Evolutionary conservation across 495 filamentous ascomycete genomes (phyloP).

Genomic region (Penicillium simplicissimum): DNA sequence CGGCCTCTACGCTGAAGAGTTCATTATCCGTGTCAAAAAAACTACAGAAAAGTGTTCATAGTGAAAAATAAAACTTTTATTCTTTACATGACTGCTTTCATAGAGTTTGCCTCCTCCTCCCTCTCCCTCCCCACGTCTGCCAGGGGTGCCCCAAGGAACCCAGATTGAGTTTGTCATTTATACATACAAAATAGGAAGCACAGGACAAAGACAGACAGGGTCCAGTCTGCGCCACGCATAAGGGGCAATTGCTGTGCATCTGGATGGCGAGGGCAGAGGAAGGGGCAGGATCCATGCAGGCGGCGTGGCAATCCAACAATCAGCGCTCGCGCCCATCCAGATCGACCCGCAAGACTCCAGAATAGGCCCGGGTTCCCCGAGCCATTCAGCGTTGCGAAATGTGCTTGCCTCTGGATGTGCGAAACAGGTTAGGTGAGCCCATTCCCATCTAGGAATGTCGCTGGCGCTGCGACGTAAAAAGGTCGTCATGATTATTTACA

Average conservation of each 20-base stretch:
- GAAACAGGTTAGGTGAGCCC: conserved; percentile 8
- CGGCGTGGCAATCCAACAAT: conserved; percentile 17
- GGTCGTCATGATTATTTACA: conserved; percentile 18
- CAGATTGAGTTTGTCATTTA: conserved; percentile 12
- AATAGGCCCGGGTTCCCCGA: conserved; percentile 23
- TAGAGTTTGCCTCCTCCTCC: background rate
- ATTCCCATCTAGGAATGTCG: background rate
- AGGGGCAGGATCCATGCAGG: conserved; percentile 22
- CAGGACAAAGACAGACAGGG: conserved; percentile 17
- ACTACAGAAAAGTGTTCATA: background rate
- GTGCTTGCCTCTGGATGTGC: conserved; percentile 10
- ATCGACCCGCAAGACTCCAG: conserved; percentile 20
- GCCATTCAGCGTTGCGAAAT: conserved; percentile 25
- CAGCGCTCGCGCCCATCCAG: conserved; percentile 12
- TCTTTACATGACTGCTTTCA: conserved; percentile 2
- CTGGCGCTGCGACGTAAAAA: conserved; percentile 12
- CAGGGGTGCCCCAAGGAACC: conserved; percentile 18
- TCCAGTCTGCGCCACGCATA: conserved; percentile 20
- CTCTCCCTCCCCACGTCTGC: conserved; percentile 8
- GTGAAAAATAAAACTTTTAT: conserved; percentile 7
- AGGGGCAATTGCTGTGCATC: conserved; percentile 9
- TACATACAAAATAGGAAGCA: conserved; percentile 12
- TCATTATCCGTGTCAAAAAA: no score
- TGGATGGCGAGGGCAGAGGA: conserved; percentile 11
- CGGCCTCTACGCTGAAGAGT: no score